Percentiles rank a stretch among this genome's conserved stretches.
Conservation (phyloP, 2,329 filamentous ascomycete species). For the Tolypocladium album region DNA sequence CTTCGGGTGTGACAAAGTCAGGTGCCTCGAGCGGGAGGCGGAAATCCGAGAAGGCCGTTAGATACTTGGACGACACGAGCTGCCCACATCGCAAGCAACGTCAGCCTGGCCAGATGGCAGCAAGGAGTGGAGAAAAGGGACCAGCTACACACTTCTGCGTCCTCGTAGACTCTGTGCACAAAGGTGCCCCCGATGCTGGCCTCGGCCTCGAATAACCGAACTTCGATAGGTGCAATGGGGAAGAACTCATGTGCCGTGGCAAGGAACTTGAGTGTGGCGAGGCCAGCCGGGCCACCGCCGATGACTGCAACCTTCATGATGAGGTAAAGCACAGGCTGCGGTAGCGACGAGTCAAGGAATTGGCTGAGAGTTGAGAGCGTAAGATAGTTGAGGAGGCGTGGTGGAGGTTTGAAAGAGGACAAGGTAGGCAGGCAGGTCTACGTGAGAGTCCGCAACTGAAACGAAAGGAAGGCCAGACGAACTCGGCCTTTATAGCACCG, state of each 20-base stretch:
- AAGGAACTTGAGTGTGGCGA: constrained; percentile 30
- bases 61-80: constrained; percentile 38
- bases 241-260: constrained; percentile 26
- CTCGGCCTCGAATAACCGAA: constrained; percentile 32
- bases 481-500: neutral
- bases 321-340: neutral
- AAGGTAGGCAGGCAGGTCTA: neutral
- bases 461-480: neutral
- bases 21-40: constrained; percentile 27
- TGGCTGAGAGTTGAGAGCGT: neutral
- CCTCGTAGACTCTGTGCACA: constrained; percentile 33
- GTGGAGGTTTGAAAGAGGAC: neutral
- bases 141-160: constrained; percentile 25
- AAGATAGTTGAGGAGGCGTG: neutral
- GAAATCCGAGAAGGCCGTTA: constrained; percentile 40
- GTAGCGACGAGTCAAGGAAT: neutral
- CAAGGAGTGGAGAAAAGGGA: neutral
- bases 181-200: constrained; percentile 35
- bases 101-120: neutral
- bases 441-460: no score
- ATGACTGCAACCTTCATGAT: constrained; percentile 28
- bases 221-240: constrained; percentile 25
- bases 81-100: constrained; percentile 4
- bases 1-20: constrained; percentile 30
- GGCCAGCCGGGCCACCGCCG: constrained; percentile 31